Evolutionary conservation across 2,329 filamentous ascomycete species (phyloP), one percentile per base, ranked within the genome.

Genomic region (Orbilia ellipsospora): DNA sequence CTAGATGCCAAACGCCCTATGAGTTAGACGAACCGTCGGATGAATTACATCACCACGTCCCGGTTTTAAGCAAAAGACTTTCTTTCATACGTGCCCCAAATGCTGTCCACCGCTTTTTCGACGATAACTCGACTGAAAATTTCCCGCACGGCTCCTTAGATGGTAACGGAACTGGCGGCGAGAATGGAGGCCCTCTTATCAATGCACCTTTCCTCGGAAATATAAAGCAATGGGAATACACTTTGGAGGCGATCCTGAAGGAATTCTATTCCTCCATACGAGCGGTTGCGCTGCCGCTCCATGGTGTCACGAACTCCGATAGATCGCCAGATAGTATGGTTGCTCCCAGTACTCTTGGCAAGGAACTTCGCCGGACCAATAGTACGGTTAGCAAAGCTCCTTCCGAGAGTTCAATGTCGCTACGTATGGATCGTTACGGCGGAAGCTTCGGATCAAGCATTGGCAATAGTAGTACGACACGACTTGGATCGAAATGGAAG

Each of bases 381-480:
- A 97, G 94, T 80, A 92, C 95, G 4, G 86, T 98, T 73, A 97
- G 94, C 85, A 97, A 96, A 83, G 89, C 93, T 31, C 93, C 93
- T 0, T 98, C 95, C 0, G 95, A 98, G 55, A 75, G 72, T 45
- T 75, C 72, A 8, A 72, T 77, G 73, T 77, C 73, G 10, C 42
- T 77, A 50, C 57, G 67, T 28, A 55, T 64, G 45, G 79, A 89
- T 1, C 63, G 73, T 13, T 70, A 77, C 42, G 73, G 66, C 36
- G 63, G 66, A 52, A 72, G 73, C 48, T 77, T 72, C 18, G 60
- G 73, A 59, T 74, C 77, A 44, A 79, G 78, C 26, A 73, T 77
- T 62, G 64, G 73, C 28, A 74, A 73, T 26, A 77, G 60, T 16
- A 78, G 69, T 45, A 78, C 77, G 20, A 70, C 73, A 16, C 79